Conservation (phyloP, 2,329 filamentous ascomycete species). For the Gaeumannomyces sp. region DNA sequence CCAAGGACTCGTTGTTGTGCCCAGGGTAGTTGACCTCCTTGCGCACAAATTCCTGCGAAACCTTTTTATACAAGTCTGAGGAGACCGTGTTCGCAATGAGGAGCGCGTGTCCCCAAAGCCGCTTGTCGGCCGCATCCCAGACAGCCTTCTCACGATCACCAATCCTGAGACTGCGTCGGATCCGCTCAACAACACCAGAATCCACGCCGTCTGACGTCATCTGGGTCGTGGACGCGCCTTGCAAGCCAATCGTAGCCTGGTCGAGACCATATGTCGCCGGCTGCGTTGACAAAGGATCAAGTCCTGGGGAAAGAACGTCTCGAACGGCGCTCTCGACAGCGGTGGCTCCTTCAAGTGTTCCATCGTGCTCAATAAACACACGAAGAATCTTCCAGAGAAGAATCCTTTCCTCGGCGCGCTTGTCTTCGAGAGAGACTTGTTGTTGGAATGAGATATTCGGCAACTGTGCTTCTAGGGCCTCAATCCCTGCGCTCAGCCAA, state of each 20-base stretch:
- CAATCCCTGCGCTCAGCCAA: constrained; percentile 76
- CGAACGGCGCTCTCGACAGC: constrained; percentile 70
- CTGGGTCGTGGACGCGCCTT: constrained; percentile 20
- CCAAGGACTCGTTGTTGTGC: constrained; percentile 77
- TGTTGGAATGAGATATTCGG: constrained; percentile 44
- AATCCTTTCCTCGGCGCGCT: constrained; percentile 70
- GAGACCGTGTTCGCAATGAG: constrained; percentile 76
- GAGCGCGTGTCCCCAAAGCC: constrained; percentile 95
- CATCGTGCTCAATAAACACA: constrained; percentile 81
- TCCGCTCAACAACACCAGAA: constrained; percentile 59
- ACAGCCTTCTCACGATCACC: constrained; percentile 88
- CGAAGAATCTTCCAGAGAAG: constrained; percentile 83
- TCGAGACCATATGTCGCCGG: not conserved
- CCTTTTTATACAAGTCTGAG: constrained; percentile 81
- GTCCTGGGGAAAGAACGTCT: constrained; percentile 61
- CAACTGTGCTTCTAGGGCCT: constrained; percentile 57
- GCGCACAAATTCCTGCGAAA: constrained; percentile 90
- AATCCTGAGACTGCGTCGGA: constrained; percentile 66
- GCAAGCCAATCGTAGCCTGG: constrained; percentile 19
- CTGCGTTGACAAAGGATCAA: constrained; percentile 18
- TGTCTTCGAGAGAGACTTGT: constrained; percentile 53
- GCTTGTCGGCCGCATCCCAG: constrained; percentile 87
- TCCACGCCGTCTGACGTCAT: constrained; percentile 57
- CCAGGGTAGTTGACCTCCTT: constrained; percentile 84
- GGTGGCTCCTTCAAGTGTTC: constrained; percentile 65